Percentiles rank a stretch among this genome's conserved stretches.
Evolutionary conservation across 495 filamentous ascomycete species (phyloP).

Genomic region (Apodospora peruviana): DNA sequence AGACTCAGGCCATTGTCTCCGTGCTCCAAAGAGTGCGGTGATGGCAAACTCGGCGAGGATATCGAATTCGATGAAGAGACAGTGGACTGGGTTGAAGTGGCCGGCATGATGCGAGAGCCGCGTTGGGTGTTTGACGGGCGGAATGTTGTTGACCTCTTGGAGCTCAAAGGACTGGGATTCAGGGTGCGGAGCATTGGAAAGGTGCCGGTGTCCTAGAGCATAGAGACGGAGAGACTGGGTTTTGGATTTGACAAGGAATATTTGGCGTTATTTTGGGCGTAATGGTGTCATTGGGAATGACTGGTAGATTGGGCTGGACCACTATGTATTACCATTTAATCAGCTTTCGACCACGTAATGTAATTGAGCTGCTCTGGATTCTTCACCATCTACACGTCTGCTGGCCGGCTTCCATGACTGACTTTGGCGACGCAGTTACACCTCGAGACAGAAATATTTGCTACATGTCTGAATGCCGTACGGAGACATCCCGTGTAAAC

Average conservation of each 20-base stretch:
- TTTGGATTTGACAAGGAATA: background rate
- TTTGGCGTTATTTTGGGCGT: background rate
- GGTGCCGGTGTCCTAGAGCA: background rate
- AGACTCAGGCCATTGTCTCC: slow-evolving; percentile 17
- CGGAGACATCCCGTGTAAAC: no score
- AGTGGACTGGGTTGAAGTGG: slow-evolving; percentile 51
- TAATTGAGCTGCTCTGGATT: no score
- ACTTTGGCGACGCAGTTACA: no score
- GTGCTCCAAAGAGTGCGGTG: slow-evolving; percentile 21
- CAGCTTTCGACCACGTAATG: no score
- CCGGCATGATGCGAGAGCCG: slow-evolving; percentile 56
- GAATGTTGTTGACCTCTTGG: slow-evolving; percentile 19
- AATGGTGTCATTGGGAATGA: no score
- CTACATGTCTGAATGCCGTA: no score
- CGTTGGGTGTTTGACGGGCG: slow-evolving; percentile 69
- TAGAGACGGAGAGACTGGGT: background rate
- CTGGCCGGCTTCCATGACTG: no score
- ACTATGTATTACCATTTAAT: no score
- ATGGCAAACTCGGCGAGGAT: slow-evolving; percentile 17
- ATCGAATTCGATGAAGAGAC: slow-evolving; percentile 13
- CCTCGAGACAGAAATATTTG: no score
- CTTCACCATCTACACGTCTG: no score
- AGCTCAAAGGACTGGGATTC: slow-evolving; percentile 23
- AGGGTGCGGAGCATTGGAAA: slow-evolving; percentile 23
- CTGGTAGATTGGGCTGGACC: no score